These are phyloP conservation scores for Azolla pinnata DNA, from an alignment of 75 land plant species.

Conservation along the genomic window DNA sequence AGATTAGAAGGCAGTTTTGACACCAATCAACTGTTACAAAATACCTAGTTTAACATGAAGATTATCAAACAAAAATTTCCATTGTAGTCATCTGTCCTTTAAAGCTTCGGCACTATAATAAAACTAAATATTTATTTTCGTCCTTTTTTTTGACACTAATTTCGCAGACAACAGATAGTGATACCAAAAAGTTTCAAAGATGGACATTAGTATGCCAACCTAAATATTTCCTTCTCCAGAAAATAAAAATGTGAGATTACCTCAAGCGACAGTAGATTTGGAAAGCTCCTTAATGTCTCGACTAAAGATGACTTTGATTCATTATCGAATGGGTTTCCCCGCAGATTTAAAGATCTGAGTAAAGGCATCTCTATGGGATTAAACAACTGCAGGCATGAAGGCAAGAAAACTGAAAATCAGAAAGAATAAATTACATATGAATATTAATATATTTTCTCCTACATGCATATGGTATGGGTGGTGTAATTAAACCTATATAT, in stretches of 20 bases:
- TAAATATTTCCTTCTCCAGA: background rate
- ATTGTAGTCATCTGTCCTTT: background rate
- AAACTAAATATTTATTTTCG: background rate
- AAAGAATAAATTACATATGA: background rate
- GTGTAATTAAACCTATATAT: no score
- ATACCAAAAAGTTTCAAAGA: no score
- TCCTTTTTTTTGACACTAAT: no score
- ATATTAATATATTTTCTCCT: no score
- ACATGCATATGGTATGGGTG: no score
- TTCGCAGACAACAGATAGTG: no score
- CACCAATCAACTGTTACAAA: no score
- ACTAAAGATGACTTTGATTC: conserved; percentile 40
- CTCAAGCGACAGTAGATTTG: conserved; percentile 52
- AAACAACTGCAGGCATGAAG: conserved; percentile 44
- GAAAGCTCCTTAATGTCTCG: conserved; percentile 32
- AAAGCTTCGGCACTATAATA: background rate
- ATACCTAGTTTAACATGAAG: background rate
- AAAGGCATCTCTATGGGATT: conserved; percentile 54
- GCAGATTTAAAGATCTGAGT: conserved; percentile 60
- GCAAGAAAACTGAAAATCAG: conserved; percentile 1
- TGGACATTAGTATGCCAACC: no score
- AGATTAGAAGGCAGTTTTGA: no score
- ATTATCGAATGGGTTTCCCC: conserved; percentile 61
- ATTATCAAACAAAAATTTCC: background rate
- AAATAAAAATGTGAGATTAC: no score